Evolutionary conservation across 345 rosid genomes (phyloP).

Genomic region (Erodium maritimum): DNA sequence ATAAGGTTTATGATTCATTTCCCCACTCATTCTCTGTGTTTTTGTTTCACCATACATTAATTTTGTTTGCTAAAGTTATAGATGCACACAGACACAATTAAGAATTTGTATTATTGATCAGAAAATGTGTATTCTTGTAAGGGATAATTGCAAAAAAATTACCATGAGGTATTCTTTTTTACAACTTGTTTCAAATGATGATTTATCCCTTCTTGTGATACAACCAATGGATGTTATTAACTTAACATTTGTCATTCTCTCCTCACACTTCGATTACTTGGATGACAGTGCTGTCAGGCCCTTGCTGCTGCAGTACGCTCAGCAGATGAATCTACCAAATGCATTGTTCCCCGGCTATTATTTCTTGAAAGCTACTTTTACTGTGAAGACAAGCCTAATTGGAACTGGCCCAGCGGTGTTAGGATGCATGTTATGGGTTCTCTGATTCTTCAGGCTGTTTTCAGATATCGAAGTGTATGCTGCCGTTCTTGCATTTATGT

Average conservation of each 20-base stretch:
- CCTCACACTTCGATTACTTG: not conserved
- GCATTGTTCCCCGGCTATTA: constrained; percentile 56
- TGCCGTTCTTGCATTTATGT: constrained; percentile 10
- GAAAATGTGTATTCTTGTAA: no score
- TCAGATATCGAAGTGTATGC: constrained; percentile 68
- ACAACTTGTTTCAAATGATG: no score
- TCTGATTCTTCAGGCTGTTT: constrained; percentile 75
- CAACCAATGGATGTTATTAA: no score
- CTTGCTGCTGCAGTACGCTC: constrained; percentile 57
- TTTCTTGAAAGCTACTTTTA: constrained; percentile 73
- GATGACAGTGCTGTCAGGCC: constrained; percentile 71
- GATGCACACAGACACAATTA: no score
- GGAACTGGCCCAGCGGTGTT: constrained; percentile 65
- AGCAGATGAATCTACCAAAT: constrained; percentile 39
- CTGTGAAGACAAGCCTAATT: constrained; percentile 43
- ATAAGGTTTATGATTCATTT: constrained; percentile 34
- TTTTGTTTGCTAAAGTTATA: no score
- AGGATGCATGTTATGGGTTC: constrained; percentile 86
- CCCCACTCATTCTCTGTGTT: constrained; percentile 7
- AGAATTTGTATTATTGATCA: no score
- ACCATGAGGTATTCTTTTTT: no score
- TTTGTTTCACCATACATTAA: not conserved
- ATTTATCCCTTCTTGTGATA: no score
- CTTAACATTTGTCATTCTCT: constrained; percentile 4
- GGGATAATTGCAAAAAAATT: no score